A percentile compares a stretch with the other conserved stretches of the same genome.
phyloP scores from a whole-genome alignment of 805 yeast genomes.

The Kodamaea hsintzibuensis region DNA sequence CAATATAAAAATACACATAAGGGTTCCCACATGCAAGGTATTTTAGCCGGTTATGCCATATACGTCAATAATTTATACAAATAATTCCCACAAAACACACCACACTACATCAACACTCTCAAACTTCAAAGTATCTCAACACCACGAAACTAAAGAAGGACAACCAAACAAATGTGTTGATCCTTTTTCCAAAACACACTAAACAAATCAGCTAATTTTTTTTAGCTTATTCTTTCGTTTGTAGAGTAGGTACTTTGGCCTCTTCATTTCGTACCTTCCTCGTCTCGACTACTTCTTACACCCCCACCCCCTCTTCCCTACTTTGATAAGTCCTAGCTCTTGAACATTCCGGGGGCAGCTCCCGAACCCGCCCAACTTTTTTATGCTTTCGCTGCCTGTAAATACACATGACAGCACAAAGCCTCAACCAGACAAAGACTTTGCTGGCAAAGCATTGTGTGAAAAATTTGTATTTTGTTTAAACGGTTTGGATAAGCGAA shows the following conservation, averaged over 20 bases:
- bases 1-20: background rate
- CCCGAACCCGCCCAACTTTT: background rate
- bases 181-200: background rate
- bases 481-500: constrained; percentile 2
- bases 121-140: background rate
- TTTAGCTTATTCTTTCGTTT: background rate
- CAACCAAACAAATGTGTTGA: background rate
- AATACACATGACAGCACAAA: background rate
- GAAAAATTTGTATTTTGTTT: background rate
- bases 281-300: background rate
- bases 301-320: background rate
- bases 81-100: background rate
- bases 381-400: background rate
- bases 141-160: background rate
- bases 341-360: background rate
- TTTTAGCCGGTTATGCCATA: background rate
- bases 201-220: background rate
- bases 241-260: background rate
- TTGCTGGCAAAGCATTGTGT: background rate
- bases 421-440: background rate
- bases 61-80: background rate
- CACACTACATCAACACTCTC: too few species aligned
- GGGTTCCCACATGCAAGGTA: background rate
- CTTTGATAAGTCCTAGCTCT: too few species aligned
- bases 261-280: background rate